phyloP scores from a whole-genome alignment of 805 yeast genomes.

The Osmozyma mogii region DNA sequence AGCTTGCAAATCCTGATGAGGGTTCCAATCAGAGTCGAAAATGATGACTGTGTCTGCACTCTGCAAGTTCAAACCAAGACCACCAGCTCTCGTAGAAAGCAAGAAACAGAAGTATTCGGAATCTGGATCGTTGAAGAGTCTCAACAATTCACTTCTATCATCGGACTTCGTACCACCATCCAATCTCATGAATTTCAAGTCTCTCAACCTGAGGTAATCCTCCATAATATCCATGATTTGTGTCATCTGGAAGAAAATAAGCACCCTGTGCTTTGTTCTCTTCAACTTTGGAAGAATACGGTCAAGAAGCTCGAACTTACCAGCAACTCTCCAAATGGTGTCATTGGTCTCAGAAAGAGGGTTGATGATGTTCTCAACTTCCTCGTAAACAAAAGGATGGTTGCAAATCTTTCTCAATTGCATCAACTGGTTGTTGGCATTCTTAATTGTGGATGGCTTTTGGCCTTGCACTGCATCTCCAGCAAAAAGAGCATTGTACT shows the following conservation, averaged over 20 bases:
- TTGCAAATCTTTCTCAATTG: conserved; percentile 79
- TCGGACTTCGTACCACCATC: conserved; percentile 84
- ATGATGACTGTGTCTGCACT: conserved; percentile 84
- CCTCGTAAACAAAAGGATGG: conserved; percentile 83
- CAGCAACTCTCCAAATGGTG: conserved; percentile 66
- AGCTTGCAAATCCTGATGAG: conserved; percentile 86
- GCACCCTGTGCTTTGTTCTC: conserved; percentile 67
- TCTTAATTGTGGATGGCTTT: conserved; percentile 51
- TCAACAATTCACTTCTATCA: conserved; percentile 69
- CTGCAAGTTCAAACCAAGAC: conserved; percentile 77
- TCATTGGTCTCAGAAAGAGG: conserved; percentile 57
- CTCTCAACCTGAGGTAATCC: conserved; percentile 62
- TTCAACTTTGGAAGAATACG: conserved; percentile 69
- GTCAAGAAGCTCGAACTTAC: conserved; percentile 75
- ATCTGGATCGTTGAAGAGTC: conserved; percentile 64
- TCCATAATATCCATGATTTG: conserved; percentile 89
- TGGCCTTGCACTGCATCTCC: conserved; percentile 54
- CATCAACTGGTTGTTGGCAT: conserved; percentile 77
- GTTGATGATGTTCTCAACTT: conserved; percentile 64
- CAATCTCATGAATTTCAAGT: conserved; percentile 63
- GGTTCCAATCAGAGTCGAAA: conserved; percentile 87
- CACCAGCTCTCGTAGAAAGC: conserved; percentile 83
- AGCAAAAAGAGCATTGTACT: conserved; percentile 60
- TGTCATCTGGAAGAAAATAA: conserved; percentile 84
- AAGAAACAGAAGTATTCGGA: conserved; percentile 75